A percentile compares a stretch with the other conserved stretches of the same genome.
Evolutionary conservation across 2,329 filamentous ascomycete species (phyloP).

Genomic region (Epichloe gansuensis): DNA sequence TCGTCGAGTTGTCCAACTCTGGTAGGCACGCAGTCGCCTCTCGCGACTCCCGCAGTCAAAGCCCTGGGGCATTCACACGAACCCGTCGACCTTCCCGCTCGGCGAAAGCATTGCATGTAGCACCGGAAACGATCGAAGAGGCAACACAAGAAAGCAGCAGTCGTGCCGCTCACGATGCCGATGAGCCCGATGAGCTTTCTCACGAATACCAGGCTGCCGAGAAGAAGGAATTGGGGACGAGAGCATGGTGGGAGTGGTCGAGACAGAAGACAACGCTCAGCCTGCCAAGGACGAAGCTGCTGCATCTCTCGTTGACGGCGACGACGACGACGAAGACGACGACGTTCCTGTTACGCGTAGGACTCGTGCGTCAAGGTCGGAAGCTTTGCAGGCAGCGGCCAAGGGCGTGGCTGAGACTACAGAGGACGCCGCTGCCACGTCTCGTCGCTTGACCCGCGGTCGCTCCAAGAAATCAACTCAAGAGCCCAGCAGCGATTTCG

Average conservation of each 20-base stretch:
- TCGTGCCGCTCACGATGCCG: constrained; percentile 17
- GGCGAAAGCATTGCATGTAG: constrained; percentile 37
- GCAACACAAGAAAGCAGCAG: constrained; percentile 40
- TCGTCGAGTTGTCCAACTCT: constrained; percentile 47
- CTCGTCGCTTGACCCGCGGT: constrained; percentile 36
- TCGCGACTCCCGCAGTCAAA: constrained; percentile 40
- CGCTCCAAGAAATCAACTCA: constrained; percentile 32
- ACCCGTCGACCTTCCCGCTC: constrained; percentile 34
- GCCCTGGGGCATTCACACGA: constrained; percentile 38
- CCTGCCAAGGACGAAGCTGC: constrained; percentile 16
- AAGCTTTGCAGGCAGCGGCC: constrained; percentile 18
- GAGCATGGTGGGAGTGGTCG: constrained; percentile 16
- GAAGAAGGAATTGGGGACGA: constrained; percentile 19
- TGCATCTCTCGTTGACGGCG: constrained; percentile 10
- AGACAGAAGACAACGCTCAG: constrained; percentile 12
- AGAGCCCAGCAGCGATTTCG: constrained; percentile 49
- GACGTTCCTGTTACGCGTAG: constrained; percentile 36
- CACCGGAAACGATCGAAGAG: constrained; percentile 37
- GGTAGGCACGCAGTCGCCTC: constrained; percentile 43
- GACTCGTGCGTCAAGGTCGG: constrained; percentile 27
- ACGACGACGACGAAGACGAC: constrained; percentile 35
- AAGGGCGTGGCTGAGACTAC: constrained; percentile 16
- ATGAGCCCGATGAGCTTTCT: constrained; percentile 26
- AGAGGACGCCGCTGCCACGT: constrained; percentile 19
- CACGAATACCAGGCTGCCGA: constrained; percentile 18